phyloP scores from a whole-genome alignment of 2,329 filamentous ascomycete species.

The Diaporthe ilicicola region DNA sequence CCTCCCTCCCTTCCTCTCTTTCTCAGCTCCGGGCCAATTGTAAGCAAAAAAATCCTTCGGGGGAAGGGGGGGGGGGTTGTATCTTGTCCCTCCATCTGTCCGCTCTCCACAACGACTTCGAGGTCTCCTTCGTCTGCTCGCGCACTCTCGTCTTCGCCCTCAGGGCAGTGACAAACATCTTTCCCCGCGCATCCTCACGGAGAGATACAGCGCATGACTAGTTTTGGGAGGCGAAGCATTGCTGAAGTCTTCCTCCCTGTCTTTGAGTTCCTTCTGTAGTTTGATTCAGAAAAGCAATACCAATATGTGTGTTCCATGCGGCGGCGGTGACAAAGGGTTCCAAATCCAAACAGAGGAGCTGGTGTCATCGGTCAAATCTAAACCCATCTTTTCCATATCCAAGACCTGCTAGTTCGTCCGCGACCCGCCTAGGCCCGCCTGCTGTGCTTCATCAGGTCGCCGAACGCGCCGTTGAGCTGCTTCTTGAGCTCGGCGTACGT shows the following conservation, averaged over 20 bases:
- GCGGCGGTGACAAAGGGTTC: neutral
- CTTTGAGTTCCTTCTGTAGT: neutral
- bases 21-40: neutral
- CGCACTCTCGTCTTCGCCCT: neutral
- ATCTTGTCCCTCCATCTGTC: neutral
- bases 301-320: neutral
- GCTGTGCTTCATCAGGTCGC: conserved; percentile 61
- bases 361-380: neutral
- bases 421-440: conserved; percentile 26
- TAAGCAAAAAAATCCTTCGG: neutral
- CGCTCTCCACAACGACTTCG: neutral
- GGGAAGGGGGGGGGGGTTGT: too few species aligned
- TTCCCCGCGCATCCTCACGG: neutral
- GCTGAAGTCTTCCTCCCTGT: neutral
- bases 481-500: conserved; percentile 89
- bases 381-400: neutral
- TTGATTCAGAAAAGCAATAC: neutral
- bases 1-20: too few species aligned
- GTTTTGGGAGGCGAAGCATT: neutral
- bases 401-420: neutral
- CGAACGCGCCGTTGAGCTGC: conserved; percentile 65
- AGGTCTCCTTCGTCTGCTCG: neutral
- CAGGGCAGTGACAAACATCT: too few species aligned
- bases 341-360: neutral
- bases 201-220: neutral